phyloP scores from a whole-genome alignment of 495 filamentous ascomycete genomes.

The Podospora fimiseda region DNA sequence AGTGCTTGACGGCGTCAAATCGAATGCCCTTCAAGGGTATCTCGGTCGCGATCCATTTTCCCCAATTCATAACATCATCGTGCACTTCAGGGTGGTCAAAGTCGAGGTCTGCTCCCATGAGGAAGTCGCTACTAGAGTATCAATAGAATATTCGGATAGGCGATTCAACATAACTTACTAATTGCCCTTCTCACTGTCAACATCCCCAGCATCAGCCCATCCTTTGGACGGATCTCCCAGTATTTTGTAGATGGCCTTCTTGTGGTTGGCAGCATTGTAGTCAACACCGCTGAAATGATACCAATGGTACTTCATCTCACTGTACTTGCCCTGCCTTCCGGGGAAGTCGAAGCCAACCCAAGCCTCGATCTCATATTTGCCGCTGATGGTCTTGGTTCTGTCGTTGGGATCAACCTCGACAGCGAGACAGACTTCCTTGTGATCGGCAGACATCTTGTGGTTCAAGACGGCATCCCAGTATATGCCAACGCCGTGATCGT shows the following conservation, averaged over 20 bases:
- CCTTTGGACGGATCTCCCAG: constrained; percentile 51
- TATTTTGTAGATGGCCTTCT: constrained; percentile 63
- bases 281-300: constrained; percentile 67
- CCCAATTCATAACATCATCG: constrained; percentile 60
- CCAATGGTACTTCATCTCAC: constrained; percentile 59
- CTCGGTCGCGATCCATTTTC: constrained; percentile 55
- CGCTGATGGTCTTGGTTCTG: constrained; percentile 50
- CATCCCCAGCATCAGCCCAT: constrained; percentile 53
- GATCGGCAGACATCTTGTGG: constrained; percentile 67
- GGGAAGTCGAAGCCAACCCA: constrained; percentile 65
- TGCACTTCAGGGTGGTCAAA: constrained; percentile 59
- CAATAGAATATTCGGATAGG: no score
- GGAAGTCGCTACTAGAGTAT: no score
- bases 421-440: constrained; percentile 50
- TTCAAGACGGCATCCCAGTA: constrained; percentile 75
- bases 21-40: constrained; percentile 59
- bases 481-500: constrained; percentile 49
- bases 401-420: constrained; percentile 58
- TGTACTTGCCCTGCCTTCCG: constrained; percentile 53
- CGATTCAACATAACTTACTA: no score
- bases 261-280: constrained; percentile 52
- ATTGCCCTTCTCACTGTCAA: constrained; percentile 62
- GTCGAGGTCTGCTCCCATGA: constrained; percentile 64
- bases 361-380: constrained; percentile 56
- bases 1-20: constrained; percentile 72